Conservation (phyloP, 306 rosid species). For the Quercus engelmannii region DNA sequence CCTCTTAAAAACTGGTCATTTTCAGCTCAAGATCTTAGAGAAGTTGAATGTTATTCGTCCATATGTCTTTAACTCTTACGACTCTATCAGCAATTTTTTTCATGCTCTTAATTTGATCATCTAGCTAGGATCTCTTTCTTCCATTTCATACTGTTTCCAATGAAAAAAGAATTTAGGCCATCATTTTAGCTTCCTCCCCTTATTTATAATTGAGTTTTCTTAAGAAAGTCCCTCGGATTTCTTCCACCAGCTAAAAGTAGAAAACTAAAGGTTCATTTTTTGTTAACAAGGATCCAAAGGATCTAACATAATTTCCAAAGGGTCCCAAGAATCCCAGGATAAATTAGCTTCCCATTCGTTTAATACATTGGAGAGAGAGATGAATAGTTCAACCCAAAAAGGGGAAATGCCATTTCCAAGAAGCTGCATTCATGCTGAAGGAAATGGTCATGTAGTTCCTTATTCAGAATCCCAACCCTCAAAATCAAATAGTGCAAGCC, state of each 20-base stretch:
- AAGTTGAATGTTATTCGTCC: background rate
- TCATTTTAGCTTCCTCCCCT: background rate
- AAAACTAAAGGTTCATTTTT: background rate
- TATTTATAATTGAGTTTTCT: background rate
- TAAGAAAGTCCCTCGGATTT: background rate
- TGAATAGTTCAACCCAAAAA: background rate
- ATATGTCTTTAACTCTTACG: background rate
- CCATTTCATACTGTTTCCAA: background rate
- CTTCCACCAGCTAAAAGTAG: background rate
- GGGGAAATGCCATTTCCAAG: background rate
- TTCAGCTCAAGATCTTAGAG: background rate
- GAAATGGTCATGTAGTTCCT: background rate
- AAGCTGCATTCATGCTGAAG: background rate
- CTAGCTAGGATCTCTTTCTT: background rate
- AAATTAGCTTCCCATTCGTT: background rate
- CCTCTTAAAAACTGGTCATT: no score
- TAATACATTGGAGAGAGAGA: background rate
- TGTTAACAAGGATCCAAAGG: background rate
- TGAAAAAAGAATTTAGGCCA: background rate
- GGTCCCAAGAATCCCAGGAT: background rate
- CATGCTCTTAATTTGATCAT: background rate
- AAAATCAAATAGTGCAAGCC: background rate
- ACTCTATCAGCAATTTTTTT: background rate
- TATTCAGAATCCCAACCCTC: background rate
- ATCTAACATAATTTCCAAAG: background rate